Evolutionary conservation across 208 protist genomes (phyloP).

Genomic region (Crithidia sp.): DNA sequence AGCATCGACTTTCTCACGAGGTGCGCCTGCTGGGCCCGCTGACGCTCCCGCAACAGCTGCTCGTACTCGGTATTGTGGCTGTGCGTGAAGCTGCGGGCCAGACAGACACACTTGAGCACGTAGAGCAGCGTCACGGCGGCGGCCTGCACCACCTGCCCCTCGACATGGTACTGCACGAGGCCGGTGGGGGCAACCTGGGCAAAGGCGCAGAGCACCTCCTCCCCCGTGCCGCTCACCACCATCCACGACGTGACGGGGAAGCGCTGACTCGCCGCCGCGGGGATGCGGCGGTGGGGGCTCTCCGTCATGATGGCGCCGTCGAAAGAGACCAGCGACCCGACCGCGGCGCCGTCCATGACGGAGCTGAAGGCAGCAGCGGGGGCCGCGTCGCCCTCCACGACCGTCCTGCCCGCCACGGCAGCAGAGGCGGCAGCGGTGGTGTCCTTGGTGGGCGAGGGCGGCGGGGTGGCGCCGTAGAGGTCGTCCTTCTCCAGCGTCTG

Average conservation of each 20-base stretch:
- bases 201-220: slow-evolving; percentile 81
- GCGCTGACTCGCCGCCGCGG: slow-evolving; percentile 48
- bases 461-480: slow-evolving; percentile 51
- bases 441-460: background rate
- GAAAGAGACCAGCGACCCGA: slow-evolving; percentile 56
- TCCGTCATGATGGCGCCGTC: slow-evolving; percentile 47
- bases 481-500: slow-evolving; percentile 78
- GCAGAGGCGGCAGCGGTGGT: background rate
- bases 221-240: slow-evolving; percentile 41
- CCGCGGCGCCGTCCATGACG: slow-evolving; percentile 1
- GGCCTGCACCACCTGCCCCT: slow-evolving; percentile 76
- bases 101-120: slow-evolving; percentile 70
- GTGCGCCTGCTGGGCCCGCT: slow-evolving; percentile 25
- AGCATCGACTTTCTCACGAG: slow-evolving; percentile 10
- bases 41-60: slow-evolving; percentile 41
- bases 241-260: slow-evolving; percentile 71
- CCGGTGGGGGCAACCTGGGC: slow-evolving; percentile 42
- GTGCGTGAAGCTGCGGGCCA: slow-evolving; percentile 67
- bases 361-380: background rate
- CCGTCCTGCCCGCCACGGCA: background rate
- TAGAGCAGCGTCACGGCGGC: slow-evolving; percentile 59
- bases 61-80: slow-evolving; percentile 78
- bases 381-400: background rate
- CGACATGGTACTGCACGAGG: slow-evolving; percentile 83
- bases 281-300: slow-evolving; percentile 41